Evolutionary conservation across 352 stramenopile genomes (phyloP).

Genomic region (Phytopythium sindhum): DNA sequence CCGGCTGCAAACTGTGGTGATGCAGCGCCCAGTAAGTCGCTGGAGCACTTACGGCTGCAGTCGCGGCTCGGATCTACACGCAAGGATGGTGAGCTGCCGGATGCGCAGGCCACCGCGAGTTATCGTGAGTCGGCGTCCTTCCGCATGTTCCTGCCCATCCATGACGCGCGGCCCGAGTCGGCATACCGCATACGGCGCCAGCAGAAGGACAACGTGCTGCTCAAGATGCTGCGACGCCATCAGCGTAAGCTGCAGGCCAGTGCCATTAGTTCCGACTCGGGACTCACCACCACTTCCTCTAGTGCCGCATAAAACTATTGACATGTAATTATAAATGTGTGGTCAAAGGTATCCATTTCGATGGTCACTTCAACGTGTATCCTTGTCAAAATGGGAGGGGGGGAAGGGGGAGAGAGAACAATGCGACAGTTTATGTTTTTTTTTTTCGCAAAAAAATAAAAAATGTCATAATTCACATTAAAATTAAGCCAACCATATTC

Average conservation of each 20-base stretch:
- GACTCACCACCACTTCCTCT: slow-evolving; percentile 1
- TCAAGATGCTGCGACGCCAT: slow-evolving; percentile 49
- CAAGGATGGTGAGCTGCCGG: slow-evolving; percentile 31
- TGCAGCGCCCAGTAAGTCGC: slow-evolving; percentile 13
- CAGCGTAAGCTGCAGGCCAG: slow-evolving; percentile 15
- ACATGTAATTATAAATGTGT: neutral
- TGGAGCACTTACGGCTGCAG: slow-evolving; percentile 24
- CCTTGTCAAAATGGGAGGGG: too few relatives aligned
- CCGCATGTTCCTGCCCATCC: slow-evolving; percentile 59
- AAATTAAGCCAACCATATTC: neutral
- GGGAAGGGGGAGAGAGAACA: too few relatives aligned
- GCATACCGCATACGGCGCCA: slow-evolving; percentile 37
- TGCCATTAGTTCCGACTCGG: neutral
- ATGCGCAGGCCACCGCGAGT: slow-evolving; percentile 16
- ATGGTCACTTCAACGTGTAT: neutral
- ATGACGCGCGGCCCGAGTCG: slow-evolving; percentile 32
- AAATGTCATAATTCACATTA: too few relatives aligned
- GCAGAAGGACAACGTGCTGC: slow-evolving; percentile 45
- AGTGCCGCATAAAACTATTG: neutral
- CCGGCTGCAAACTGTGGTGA: too few relatives aligned
- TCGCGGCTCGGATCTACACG: slow-evolving; percentile 30
- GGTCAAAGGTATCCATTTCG: neutral
- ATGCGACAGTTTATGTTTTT: too few relatives aligned
- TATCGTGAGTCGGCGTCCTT: slow-evolving; percentile 52
- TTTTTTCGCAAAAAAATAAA: neutral